These are phyloP conservation scores for Aegilops umbellulata DNA, from an alignment of 176 grass and related monocot genomes.

Conservation along the genomic window DNA sequence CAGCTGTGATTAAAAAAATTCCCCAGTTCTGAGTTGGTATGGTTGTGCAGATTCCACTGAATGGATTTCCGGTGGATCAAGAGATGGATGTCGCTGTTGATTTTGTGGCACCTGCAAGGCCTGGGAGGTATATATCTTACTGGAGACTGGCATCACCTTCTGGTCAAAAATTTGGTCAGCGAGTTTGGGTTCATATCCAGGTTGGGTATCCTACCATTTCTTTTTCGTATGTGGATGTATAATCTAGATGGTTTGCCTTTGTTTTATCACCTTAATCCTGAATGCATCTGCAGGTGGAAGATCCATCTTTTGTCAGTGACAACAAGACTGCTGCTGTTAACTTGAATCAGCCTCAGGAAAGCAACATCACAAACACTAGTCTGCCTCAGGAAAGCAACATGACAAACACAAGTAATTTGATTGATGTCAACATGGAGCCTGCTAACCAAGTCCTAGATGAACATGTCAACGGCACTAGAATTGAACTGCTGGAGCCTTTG, in stretches of 20 bases:
- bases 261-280: not conserved
- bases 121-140: constrained; percentile 83
- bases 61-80: constrained; percentile 56
- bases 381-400: constrained; percentile 24
- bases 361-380: constrained; percentile 2
- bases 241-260: not conserved
- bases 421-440: constrained; percentile 56
- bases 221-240: constrained; percentile 1
- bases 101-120: constrained; percentile 68
- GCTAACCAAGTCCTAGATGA: not conserved
- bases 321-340: constrained; percentile 37
- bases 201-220: constrained; percentile 30
- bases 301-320: constrained; percentile 36
- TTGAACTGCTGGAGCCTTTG: constrained; percentile 23
- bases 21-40: not conserved
- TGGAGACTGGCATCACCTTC: constrained; percentile 88
- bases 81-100: constrained; percentile 88
- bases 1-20: not conserved
- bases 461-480: constrained; percentile 14
- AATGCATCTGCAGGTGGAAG: constrained; percentile 47
- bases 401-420: constrained; percentile 31
- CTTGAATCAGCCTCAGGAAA: constrained; percentile 67
- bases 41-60: constrained; percentile 62
- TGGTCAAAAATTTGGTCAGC: constrained; percentile 92
- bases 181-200: constrained; percentile 98